Percentiles rank a stretch among this genome's conserved stretches.
These are phyloP conservation scores for Skeletonema tropicum DNA, from an alignment of 108 stramenopile species.

Conservation along the genomic window DNA sequence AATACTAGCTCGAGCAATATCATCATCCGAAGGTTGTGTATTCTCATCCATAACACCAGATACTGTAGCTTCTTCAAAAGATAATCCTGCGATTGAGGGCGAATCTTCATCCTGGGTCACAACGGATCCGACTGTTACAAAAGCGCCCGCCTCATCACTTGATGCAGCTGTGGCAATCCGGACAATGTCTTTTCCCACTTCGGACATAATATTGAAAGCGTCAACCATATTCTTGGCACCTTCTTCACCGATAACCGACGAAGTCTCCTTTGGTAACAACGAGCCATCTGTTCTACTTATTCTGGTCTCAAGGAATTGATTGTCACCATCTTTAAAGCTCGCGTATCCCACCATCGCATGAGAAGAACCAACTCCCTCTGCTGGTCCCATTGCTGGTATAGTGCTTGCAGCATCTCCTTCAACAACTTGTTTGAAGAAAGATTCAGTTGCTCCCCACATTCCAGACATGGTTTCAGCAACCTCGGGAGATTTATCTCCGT, in stretches of 20 bases:
- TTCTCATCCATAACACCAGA: conserved; percentile 28
- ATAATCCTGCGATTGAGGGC: conserved; percentile 40
- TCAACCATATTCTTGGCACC: conserved; percentile 49
- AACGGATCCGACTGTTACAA: conserved; percentile 27
- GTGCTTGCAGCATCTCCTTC: conserved; percentile 21
- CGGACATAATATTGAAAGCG: conserved; percentile 61
- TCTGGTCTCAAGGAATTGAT: conserved; percentile 84
- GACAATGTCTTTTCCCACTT: conserved; percentile 74
- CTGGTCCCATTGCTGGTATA: conserved; percentile 58
- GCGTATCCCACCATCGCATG: conserved; percentile 77
- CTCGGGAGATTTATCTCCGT: conserved; percentile 57
- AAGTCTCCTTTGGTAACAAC: conserved; percentile 59
- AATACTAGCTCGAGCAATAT: conserved; percentile 14
- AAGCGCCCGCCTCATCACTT: conserved; percentile 56
- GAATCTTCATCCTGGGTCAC: conserved; percentile 25
- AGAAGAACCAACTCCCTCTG: conserved; percentile 62
- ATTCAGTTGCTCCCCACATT: conserved; percentile 70
- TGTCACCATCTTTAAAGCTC: conserved; percentile 58
- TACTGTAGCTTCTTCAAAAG: conserved; percentile 42
- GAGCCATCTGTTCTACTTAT: conserved; percentile 46
- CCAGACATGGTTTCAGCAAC: conserved; percentile 53
- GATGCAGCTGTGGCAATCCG: conserved; percentile 72
- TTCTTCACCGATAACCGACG: conserved; percentile 54
- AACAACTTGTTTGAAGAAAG: conserved; percentile 55
- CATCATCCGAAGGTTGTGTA: conserved; percentile 26